Evolutionary conservation across 805 yeast species (phyloP), one percentile per base, ranked within the genome.

Genomic region (Millerozyma miso): DNA sequence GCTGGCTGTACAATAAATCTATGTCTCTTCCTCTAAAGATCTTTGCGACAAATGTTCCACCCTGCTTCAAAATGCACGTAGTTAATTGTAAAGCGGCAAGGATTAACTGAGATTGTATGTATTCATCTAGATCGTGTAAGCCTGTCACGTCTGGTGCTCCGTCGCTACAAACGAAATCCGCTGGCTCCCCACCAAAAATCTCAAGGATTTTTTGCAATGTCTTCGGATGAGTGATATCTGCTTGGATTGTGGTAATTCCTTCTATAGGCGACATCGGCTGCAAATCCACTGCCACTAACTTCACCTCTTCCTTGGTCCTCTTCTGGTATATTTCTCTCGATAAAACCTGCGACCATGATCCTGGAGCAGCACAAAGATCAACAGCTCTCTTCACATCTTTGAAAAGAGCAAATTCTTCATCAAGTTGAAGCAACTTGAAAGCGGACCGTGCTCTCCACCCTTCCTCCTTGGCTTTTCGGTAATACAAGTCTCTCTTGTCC

Each of bases 131-230:
- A 63, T 93, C 99, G 60, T 93, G 99, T 40, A 93, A 65, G 0
- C 99, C 99, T 0, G 99, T 93, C 17, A 93, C 99, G 65, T 93
- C 99, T 2, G 99, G 99, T 0, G 99, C 99, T 44, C 99, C 99
- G 62, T 93, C 98, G 55, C 95, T 84, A 55, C 96, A 88, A 0
- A 93, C 96, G 59, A 91, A 85, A 62, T 93, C 99, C 0, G 98
- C 98, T 43, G 85, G 82, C 51, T 87, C 87, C 33, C 97, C 96
- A 17, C 87, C 95, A 68, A 93, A 93, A 33, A 85, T 75, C 29
- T 82, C 84, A 52, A 87, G 64, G 36, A 93, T 93, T 54, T 73
- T 76, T 31, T 76, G 75, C 40, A 93, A 71, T 0, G 99, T 93
- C 56, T 81, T 80, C 13, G 99, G 97, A 65, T 93, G 97, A 1